These are phyloP conservation scores for Thecaphora thlaspeos DNA, from an alignment of 1,284 basidiomycete genomes.

Conservation along the genomic window DNA sequence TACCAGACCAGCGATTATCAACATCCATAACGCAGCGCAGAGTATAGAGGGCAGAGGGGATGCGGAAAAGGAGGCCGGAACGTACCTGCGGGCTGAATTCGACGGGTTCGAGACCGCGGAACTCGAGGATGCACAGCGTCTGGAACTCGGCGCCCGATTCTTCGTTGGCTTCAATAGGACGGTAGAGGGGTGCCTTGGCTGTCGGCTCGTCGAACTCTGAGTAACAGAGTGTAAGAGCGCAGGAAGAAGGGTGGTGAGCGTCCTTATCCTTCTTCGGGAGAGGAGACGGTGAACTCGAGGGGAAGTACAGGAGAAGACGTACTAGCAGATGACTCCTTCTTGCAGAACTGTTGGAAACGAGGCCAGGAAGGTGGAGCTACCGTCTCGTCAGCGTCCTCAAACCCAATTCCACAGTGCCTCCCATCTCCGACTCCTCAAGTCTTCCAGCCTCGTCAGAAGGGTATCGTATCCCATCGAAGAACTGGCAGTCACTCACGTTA, in stretches of 20 bases:
- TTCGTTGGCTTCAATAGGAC: slow-evolving; percentile 19
- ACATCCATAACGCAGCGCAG: neutral
- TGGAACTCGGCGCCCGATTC: slow-evolving; percentile 26
- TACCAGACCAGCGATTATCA: too few species aligned
- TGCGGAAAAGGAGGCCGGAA: neutral
- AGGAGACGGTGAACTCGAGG: neutral
- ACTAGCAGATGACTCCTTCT: slow-evolving; percentile 42
- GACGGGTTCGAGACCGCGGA: slow-evolving; percentile 46
- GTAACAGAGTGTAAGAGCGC: neutral
- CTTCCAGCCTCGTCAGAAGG: too few species aligned
- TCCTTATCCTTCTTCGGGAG: neutral
- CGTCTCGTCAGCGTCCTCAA: too few species aligned
- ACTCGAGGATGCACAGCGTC: slow-evolving; percentile 52
- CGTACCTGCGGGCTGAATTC: slow-evolving; percentile 33
- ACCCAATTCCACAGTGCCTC: too few species aligned
- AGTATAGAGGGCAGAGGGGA: neutral
- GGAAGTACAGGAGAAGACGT: slow-evolving; percentile 3
- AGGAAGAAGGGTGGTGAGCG: too few species aligned
- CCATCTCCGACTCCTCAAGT: too few species aligned
- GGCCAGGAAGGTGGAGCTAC: too few species aligned
- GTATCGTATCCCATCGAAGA: too few species aligned
- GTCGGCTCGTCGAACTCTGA: slow-evolving; percentile 49
- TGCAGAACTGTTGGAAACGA: slow-evolving; percentile 37
- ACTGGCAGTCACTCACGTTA: slow-evolving; percentile 5
- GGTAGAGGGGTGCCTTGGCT: slow-evolving; percentile 39